phyloP scores from a whole-genome alignment of 805 yeast genomes.

The Lachancea sp. region DNA sequence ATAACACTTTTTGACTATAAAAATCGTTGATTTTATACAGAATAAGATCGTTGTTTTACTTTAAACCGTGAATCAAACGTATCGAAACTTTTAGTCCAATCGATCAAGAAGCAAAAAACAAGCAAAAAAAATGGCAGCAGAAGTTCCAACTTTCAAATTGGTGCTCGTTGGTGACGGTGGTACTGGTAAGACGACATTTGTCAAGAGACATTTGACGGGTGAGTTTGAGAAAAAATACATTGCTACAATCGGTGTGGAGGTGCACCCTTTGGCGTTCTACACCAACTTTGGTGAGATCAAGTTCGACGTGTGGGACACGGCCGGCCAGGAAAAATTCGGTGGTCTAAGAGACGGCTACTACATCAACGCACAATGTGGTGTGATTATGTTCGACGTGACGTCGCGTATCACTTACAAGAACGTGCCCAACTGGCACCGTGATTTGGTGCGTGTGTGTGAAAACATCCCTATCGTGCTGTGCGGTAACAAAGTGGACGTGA shows the following conservation, averaged over 20 bases:
- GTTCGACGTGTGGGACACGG: conserved; percentile 99
- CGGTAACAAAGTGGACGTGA: conserved; percentile 99
- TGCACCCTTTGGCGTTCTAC: conserved; percentile 95
- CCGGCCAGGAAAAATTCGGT: conserved; percentile 99
- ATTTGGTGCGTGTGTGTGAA: conserved; percentile 98
- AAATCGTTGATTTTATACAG: too few relatives aligned
- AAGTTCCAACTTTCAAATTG: conserved; percentile 95
- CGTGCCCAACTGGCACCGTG: conserved; percentile 99
- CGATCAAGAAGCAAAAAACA: too few relatives aligned
- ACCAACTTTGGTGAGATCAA: conserved; percentile 98
- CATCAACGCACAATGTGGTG: conserved; percentile 99
- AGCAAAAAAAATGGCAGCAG: conserved; percentile 48
- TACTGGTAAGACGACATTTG: conserved; percentile 99
- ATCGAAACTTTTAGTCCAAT: too few relatives aligned
- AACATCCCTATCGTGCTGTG: conserved; percentile 97
- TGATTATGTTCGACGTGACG: conserved; percentile 99
- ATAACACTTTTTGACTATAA: neutral
- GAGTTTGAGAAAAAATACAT: conserved; percentile 98
- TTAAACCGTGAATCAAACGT: too few relatives aligned
- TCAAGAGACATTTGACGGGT: conserved; percentile 98
- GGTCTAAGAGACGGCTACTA: conserved; percentile 99
- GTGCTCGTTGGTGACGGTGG: conserved; percentile 99
- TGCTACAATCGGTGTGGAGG: conserved; percentile 99
- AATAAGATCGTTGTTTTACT: too few relatives aligned
- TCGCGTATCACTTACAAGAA: conserved; percentile 99